These are phyloP conservation scores for Trichoderma afroharzianum DNA, from an alignment of 2,329 filamentous ascomycete species.

Conservation along the genomic window DNA sequence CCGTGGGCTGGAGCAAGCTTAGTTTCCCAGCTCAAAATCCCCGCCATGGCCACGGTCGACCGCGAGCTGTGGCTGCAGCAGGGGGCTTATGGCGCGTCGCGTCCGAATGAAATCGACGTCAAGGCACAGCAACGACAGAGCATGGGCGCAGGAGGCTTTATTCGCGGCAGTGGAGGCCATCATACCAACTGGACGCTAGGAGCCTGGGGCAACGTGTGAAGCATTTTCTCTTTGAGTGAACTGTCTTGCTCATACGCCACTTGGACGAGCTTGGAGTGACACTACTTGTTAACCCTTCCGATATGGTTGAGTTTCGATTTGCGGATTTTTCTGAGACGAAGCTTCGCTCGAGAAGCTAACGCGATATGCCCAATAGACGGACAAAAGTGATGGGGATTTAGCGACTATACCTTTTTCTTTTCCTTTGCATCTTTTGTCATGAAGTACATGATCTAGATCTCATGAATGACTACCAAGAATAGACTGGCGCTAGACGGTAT, in stretches of 20 bases:
- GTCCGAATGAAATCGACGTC: conserved; percentile 56
- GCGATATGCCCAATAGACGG: not conserved
- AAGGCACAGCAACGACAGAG: conserved; percentile 61
- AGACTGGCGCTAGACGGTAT: not conserved
- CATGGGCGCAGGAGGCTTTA: conserved; percentile 54
- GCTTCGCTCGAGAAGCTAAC: not conserved
- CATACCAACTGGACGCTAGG: conserved; percentile 60
- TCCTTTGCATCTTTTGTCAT: not conserved
- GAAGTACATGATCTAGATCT: not conserved
- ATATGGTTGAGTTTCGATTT: not conserved
- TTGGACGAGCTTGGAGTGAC: not conserved
- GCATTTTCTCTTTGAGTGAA: not conserved
- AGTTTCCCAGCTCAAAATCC: conserved; percentile 63
- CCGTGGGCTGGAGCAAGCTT: conserved; percentile 73
- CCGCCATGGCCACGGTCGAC: conserved; percentile 66
- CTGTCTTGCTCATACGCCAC: not conserved
- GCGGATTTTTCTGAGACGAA: not conserved
- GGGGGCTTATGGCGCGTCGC: conserved; percentile 59
- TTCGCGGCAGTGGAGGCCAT: conserved; percentile 34
- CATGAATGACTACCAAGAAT: not conserved
- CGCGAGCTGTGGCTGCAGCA: conserved; percentile 68
- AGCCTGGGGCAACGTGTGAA: conserved; percentile 53
- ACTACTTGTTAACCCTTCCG: not conserved
- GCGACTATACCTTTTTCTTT: not conserved
- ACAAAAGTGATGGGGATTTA: not conserved